Base-by-base conservation (phyloP, 768 basidiomycete genomes). In the Russula emetica region DNA sequence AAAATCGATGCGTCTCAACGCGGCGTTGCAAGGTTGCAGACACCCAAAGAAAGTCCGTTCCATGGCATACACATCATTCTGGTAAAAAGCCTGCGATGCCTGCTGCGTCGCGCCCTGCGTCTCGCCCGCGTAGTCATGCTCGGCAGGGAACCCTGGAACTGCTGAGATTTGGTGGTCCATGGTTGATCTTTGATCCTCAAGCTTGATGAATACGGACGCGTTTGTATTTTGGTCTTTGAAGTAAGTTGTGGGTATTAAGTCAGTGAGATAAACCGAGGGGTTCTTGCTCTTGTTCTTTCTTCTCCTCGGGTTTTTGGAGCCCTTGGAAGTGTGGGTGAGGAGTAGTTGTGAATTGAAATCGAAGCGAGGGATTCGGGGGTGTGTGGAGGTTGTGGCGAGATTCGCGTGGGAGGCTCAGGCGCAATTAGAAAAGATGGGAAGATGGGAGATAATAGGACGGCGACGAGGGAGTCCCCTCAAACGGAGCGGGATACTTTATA, bases 21-120 rank as follows among this genome's bases (percentile, higher is more conserved):
- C 40, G 6, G 32, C 34, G 44, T 63, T 60, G 30, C 62, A 64
- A 1, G 68, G 66, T 16, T 54, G 50, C 8, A 69, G 22, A 18
- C 62, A 64, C 8, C 62, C 66, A 38, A 61, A 67, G 55, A 67
- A 63, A 26, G 59, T 59, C 40, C 47, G 36, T 7, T 66, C 57
- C 63, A 64, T 66, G 1, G 62, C 53, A 36, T 66, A 55, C 3
- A 20, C 26, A 8, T 58, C 45, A 28, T 36, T 36, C 14, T 2
- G 14, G 42, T 47, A 59, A 16, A 36, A 51, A 11, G 7, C 44
- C 36, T 67, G 66, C 5, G 66, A 66, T 2, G 66, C 66, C 30
- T 56, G 66, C 55, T 67, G 66, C 8, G 66, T 67, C 20, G 66
- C 63, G 49, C 58, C 55, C 50, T 67, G 64, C 20, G 58, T 66